Base-by-base conservation (phyloP, 1,139 yeast species). In the Kluyveromyces marxianus region DNA sequence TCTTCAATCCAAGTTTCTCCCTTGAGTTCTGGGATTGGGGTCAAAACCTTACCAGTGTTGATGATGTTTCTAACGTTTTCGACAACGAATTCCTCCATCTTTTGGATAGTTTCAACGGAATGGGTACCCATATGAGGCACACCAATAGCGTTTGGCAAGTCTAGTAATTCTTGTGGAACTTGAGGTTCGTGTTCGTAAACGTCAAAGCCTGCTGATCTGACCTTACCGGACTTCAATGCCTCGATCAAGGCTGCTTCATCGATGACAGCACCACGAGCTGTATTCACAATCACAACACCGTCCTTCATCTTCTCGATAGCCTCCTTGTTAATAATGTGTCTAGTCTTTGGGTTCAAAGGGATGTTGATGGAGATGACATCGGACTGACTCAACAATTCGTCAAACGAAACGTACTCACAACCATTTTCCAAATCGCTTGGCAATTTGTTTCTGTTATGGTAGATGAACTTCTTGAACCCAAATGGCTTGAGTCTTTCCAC, bases 61-160 rank as follows among this genome's bases (percentile, higher is more conserved):
- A 79, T 59, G 49, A 63, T 74, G 33, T 62, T 58, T 42, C 51
- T 52, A 33, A 64, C 65, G 56, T 69, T 71, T 31, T 65, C 60
- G 28, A 74, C 72, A 34, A 75, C 77, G 52, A 68, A 69, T 48
- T 69, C 73, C 61, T 81, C 86, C 80, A 80, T 76, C 44, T 66
- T 65, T 50, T 66, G 65, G 58, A 75, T 69, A 4, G 85, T 77
- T 56, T 79, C 82, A 40, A 66, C 62, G 2, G 92, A 72, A 62
- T 77, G 81, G 0, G 96, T 86, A 30, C 95, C 96, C 82, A 84
- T 78, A 62, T 88, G 95, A 24, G 95, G 95, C 54, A 83, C 69
- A 37, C 83, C 73, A 8, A 82, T 71, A 14, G 81, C 87, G 52
- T 79, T 78, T 43, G 64, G 75, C 63, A 67, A 62, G 21, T 69